A percentile compares a stretch with the other conserved stretches of the same genome.
These are phyloP conservation scores for Herpetomonas tarakana DNA, from an alignment of 208 protist genomes.

Conservation along the genomic window DNA sequence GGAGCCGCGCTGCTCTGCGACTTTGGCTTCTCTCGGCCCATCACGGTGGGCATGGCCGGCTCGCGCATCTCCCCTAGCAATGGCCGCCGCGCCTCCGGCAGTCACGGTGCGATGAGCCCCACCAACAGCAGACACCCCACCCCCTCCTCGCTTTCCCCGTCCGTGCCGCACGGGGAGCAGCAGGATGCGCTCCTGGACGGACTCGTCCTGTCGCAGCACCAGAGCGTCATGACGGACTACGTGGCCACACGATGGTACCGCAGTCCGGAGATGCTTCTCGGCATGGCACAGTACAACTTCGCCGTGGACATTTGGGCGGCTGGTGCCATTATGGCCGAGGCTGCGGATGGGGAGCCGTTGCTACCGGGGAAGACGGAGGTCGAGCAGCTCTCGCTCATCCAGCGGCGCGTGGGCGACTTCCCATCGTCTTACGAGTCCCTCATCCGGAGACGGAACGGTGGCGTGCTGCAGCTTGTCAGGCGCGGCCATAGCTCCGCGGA, in stretches of 20 bases:
- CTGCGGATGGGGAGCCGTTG: constrained; percentile 70
- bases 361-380: constrained; percentile 85
- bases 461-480: constrained; percentile 15
- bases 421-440: constrained; percentile 33
- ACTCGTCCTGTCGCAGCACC: constrained; percentile 37
- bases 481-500: background rate
- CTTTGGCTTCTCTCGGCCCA: constrained; percentile 85
- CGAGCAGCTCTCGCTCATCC: constrained; percentile 85
- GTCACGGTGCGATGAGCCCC: background rate
- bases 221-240: constrained; percentile 82
- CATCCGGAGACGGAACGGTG: constrained; percentile 43
- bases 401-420: constrained; percentile 64
- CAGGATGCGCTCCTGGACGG: constrained; percentile 17
- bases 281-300: constrained; percentile 66
- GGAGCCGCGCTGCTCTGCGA: constrained; percentile 74
- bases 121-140: constrained; percentile 1
- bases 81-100: background rate
- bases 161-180: background rate
- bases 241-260: constrained; percentile 93
- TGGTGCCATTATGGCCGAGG: constrained; percentile 91
- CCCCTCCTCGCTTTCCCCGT: background rate
- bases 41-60: constrained; percentile 6
- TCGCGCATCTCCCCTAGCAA: background rate
- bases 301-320: constrained; percentile 90
- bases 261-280: constrained; percentile 91